phyloP scores from a whole-genome alignment of 2,329 filamentous ascomycete species.

The Botrytis fabae region DNA sequence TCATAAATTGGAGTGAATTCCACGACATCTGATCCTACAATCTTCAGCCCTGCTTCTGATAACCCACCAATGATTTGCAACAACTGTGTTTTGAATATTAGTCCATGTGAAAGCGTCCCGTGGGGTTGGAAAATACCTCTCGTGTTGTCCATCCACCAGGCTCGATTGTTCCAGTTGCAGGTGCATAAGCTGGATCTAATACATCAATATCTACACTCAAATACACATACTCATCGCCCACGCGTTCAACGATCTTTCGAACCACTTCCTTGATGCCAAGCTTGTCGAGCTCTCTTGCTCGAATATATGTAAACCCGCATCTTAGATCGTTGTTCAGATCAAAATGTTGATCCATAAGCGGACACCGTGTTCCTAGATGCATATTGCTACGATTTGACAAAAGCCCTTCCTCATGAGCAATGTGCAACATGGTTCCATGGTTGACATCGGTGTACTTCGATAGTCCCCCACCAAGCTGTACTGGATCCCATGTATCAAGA shows the following conservation, averaged over 20 bases:
- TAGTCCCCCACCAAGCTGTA: conserved; percentile 36
- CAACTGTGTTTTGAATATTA: conserved; percentile 27
- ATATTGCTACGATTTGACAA: conserved; percentile 39
- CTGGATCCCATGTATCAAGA: conserved; percentile 39
- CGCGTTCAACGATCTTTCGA: conserved; percentile 35
- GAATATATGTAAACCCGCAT: conserved; percentile 38
- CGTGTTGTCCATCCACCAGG: conserved; percentile 41
- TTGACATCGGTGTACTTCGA: conserved; percentile 39
- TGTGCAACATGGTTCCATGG: conserved; percentile 41
- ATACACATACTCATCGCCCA: conserved; percentile 38
- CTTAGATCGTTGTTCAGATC: conserved; percentile 39
- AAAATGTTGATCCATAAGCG: conserved; percentile 34
- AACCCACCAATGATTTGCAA: conserved; percentile 38
- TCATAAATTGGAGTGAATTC: conserved; percentile 41
- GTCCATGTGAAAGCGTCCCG: not conserved
- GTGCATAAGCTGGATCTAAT: conserved; percentile 39
- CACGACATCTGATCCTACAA: conserved; percentile 40
- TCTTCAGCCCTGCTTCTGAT: conserved; percentile 37
- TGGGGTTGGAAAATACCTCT: conserved; percentile 29
- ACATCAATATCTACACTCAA: conserved; percentile 41
- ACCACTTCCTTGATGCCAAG: conserved; percentile 36
- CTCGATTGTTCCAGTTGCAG: conserved; percentile 40
- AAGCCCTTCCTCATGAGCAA: conserved; percentile 40
- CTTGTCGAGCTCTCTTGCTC: conserved; percentile 36
- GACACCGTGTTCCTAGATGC: conserved; percentile 38